A percentile compares a stretch with the other conserved stretches of the same genome.
Evolutionary conservation across 177 flowering plant species (phyloP).

Genomic region (Telopea speciosissima): DNA sequence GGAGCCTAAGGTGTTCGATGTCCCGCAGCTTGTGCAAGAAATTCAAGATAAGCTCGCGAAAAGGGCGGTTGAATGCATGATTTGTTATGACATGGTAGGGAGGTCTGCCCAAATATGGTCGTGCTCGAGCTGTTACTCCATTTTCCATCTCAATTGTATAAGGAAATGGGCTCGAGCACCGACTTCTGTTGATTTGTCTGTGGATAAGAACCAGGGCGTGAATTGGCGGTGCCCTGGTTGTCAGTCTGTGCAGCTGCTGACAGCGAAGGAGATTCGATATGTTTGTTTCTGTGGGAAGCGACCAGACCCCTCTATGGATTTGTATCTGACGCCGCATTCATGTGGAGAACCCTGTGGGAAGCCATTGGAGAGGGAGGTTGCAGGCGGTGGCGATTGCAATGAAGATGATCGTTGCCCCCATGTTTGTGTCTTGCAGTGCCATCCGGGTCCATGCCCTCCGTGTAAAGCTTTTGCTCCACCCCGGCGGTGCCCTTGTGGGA

Average conservation of each 20-base stretch:
- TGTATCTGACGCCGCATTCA: constrained; percentile 90
- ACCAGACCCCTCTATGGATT: constrained; percentile 80
- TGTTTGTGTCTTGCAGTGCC: constrained; percentile 89
- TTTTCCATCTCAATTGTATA: constrained; percentile 78
- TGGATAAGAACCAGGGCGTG: constrained; percentile 68
- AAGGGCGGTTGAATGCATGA: constrained; percentile 88
- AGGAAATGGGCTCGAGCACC: constrained; percentile 99
- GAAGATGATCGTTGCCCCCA: constrained; percentile 76
- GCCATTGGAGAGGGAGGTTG: constrained; percentile 48
- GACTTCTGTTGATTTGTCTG: constrained; percentile 63
- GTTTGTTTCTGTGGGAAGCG: constrained; percentile 85
- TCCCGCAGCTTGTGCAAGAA: constrained; percentile 90
- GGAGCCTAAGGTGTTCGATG: constrained; percentile 19
- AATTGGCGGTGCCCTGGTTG: constrained; percentile 99
- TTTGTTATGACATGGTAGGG: constrained; percentile 91
- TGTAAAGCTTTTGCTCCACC: constrained; percentile 96
- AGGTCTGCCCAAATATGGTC: constrained; percentile 90
- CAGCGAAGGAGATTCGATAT: constrained; percentile 70
- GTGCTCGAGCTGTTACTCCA: constrained; percentile 83
- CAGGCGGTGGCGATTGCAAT: constrained; percentile 9
- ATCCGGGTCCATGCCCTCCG: constrained; percentile 99
- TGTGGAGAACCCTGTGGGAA: constrained; percentile 96
- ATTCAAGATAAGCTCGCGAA: constrained; percentile 79
- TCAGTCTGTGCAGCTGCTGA: constrained; percentile 72
- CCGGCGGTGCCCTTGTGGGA: constrained; percentile 76